Evolutionary conservation across 495 filamentous ascomycete species (phyloP), one percentile per base, ranked within the genome.

Genomic region (Hypoxylon rickii): DNA sequence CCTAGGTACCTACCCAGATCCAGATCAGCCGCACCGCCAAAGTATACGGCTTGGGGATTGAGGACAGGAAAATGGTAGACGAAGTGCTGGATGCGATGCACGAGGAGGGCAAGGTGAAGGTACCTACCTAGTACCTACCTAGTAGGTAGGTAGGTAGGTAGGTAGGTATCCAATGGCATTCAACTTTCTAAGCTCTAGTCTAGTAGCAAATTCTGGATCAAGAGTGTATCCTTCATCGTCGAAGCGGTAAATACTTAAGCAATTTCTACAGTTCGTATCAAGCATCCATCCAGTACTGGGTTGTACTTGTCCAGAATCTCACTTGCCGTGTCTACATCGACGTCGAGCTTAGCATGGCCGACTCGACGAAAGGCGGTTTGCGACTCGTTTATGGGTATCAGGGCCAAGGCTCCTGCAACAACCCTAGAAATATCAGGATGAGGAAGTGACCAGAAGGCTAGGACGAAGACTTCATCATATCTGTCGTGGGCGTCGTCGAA

Each of bases 331-430:
- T 58, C 20, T 0, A 51, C 42, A 4, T 5, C 16, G 1, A 22
- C 33, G 3, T 51, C 19, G 0, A 58, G 0, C 0, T 2, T 21
- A 1, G 10, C 58, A 8, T 40, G 38, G 2, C 57, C 58, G 15
- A 61, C 58, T 3, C 58, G 58, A 16, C 51, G 58, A 7, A 51
- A 61, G 2, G 10, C 17, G 15, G n/a, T 10, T 20, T 12, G 22
- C 3, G 44, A 55, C 3, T 43, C 17, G 21, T 55, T 40, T 6
- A 18, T 19, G 5, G 11, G 15, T 7, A 37, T 20, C 0, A 61
- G 18, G 2, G 58, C 58, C 4, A 55, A 18, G 2, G 38, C 58
- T 3, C 21, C 17, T 0, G 13, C 10, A 1, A 6, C 31, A 2
- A 53, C n/a, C 0, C 6, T 6, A 8, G 55, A 58, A 10, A 58